Conservation (phyloP, 2,329 filamentous ascomycete species). For the Botrytis pseudocinerea region DNA sequence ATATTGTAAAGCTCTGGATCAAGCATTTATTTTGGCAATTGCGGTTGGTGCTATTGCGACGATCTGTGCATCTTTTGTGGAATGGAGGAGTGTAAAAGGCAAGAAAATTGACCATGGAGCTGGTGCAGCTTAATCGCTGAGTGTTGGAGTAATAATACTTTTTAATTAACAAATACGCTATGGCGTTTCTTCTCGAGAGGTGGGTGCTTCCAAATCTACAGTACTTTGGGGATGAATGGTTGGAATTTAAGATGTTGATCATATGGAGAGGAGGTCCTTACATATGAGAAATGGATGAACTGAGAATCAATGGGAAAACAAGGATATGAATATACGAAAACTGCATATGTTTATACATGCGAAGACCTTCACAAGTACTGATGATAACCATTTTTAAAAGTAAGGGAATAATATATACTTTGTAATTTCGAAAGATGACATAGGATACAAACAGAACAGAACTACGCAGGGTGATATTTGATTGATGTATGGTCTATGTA, state of each 20-base stretch:
- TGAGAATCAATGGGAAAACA: neutral
- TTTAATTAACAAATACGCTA: neutral
- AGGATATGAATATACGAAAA: neutral
- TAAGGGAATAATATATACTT: neutral
- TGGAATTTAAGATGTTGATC: neutral
- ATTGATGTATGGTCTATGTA: neutral
- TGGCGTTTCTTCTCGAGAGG: neutral
- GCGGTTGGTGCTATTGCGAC: constrained; percentile 37
- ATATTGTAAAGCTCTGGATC: constrained; percentile 41
- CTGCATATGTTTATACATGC: neutral
- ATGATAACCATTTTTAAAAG: neutral
- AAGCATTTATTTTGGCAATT: constrained; percentile 38
- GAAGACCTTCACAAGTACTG: neutral
- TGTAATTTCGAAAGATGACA: too few relatives aligned
- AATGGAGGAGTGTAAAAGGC: constrained; percentile 40
- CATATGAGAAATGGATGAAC: neutral
- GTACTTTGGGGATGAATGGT: too few relatives aligned
- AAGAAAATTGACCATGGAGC: constrained; percentile 34
- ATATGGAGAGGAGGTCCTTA: neutral
- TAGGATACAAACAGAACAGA: neutral
- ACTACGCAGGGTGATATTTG: neutral
- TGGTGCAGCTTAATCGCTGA: constrained; percentile 28
- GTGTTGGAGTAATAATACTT: neutral
- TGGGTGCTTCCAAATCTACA: neutral
- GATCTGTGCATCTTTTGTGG: constrained; percentile 36